A percentile compares a stretch with the other conserved stretches of the same genome.
Conservation (phyloP, 225 moss, liverwort and hornwort genomes). For the Thuidium tamariscinum region DNA sequence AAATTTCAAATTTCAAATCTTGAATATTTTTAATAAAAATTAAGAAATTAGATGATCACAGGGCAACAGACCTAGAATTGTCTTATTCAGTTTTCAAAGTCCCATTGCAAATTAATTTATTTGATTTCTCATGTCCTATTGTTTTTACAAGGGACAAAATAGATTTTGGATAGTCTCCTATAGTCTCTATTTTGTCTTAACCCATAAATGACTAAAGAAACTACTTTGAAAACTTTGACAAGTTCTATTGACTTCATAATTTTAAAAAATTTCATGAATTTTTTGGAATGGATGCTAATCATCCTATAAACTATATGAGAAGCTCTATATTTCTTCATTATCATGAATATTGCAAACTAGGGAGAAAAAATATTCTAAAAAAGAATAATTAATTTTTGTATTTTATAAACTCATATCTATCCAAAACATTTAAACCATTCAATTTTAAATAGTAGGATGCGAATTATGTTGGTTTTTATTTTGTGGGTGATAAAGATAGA, state of each 20-base stretch:
- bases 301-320: background rate
- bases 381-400: fast-evolving
- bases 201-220: fast-evolving
- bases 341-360: background rate
- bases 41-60: background rate
- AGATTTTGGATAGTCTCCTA: background rate
- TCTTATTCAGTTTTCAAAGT: background rate
- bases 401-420: background rate
- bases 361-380: background rate
- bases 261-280: no score
- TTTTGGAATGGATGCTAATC: no score
- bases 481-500: background rate
- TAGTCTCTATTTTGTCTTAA: background rate
- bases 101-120: no score
- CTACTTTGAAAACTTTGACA: background rate
- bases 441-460: background rate
- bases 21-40: background rate
- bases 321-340: background rate
- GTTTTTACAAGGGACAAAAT: background rate
- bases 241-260: no score
- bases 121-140: background rate
- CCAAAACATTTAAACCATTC: background rate
- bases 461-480: background rate
- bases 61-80: background rate
- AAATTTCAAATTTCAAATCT: background rate